A percentile compares a stretch with the other conserved stretches of the same genome.
phyloP scores from a whole-genome alignment of 805 yeast species.

The Sugiyamaella chiloensis region DNA sequence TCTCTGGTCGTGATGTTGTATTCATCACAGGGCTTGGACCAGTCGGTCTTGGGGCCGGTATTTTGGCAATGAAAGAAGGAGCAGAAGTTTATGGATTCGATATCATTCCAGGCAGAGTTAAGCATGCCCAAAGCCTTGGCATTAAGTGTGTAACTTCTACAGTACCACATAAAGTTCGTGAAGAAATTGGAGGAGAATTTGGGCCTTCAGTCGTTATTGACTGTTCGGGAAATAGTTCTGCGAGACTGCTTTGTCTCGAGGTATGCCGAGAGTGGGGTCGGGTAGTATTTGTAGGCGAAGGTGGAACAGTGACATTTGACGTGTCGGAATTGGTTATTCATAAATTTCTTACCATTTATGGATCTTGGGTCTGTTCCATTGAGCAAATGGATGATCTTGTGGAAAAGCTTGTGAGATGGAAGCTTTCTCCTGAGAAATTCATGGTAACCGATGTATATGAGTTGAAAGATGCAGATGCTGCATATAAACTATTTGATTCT shows the following conservation, averaged over 20 bases:
- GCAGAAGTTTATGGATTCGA: conserved; percentile 17
- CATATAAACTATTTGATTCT: conserved; percentile 13
- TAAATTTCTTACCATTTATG: conserved; percentile 15
- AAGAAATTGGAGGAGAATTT: conserved; percentile 11
- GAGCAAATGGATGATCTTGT: conserved; percentile 18
- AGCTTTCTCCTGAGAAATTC: conserved; percentile 13
- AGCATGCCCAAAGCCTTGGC: conserved; percentile 13
- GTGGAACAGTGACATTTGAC: conserved; percentile 15
- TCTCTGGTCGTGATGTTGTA: conserved; percentile 18
- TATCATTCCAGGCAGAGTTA: conserved; percentile 9
- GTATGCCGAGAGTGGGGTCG: conserved; percentile 20
- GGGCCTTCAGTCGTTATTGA: conserved; percentile 19
- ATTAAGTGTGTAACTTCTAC: conserved; percentile 9
- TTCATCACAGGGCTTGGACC: conserved; percentile 19
- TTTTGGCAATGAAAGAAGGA: conserved; percentile 17
- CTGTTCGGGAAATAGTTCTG: conserved; percentile 15
- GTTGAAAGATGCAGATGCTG: conserved; percentile 12
- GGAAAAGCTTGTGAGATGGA: conserved; percentile 19
- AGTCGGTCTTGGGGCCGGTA: conserved; percentile 17
- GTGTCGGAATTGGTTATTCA: conserved; percentile 18
- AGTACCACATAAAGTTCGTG: conserved; percentile 5
- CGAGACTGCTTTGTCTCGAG: conserved; percentile 13
- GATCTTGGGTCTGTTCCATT: conserved; percentile 19
- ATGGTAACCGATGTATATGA: conserved; percentile 17
- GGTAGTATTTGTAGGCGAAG: conserved; percentile 18